Conservation (phyloP, 805 yeast genomes). For the Myxozyma mucilagina region DNA sequence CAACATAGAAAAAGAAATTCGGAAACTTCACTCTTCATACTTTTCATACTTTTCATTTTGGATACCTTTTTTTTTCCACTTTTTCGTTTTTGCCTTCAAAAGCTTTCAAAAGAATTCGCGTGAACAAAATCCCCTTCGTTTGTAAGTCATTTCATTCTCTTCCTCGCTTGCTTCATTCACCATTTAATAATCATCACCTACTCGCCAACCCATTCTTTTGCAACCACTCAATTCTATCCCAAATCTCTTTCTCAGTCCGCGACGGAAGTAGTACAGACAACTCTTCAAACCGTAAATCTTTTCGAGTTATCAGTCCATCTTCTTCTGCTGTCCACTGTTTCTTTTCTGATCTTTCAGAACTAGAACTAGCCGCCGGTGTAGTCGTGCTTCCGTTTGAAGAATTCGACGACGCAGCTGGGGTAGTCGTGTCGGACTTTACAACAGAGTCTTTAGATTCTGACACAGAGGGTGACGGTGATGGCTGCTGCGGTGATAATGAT, state of each 20-base stretch:
- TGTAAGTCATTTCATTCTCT: background rate
- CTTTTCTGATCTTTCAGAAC: background rate
- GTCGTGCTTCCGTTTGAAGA: background rate
- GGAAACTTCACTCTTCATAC: background rate
- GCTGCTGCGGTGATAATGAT: background rate
- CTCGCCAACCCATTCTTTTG: slow-evolving; percentile 4
- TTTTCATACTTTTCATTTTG: too few relatives aligned
- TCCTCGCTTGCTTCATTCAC: background rate
- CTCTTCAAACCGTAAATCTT: slow-evolving; percentile 70
- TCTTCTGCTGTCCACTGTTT: slow-evolving; percentile 68
- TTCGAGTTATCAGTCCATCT: slow-evolving; percentile 55
- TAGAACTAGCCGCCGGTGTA: background rate
- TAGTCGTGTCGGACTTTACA: background rate
- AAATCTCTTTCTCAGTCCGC: slow-evolving; percentile 73
- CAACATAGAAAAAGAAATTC: background rate
- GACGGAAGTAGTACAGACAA: slow-evolving; percentile 69
- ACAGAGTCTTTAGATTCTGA: background rate
- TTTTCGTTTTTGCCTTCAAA: too few relatives aligned
- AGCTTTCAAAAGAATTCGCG: too few relatives aligned
- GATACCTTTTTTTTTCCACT: too few relatives aligned
- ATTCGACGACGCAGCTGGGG: background rate
- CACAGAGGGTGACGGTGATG: slow-evolving; percentile 1
- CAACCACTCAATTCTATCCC: slow-evolving; percentile 46
- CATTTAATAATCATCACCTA: background rate
- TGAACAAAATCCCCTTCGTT: background rate